Evolutionary conservation across 768 basidiomycete species (phyloP).

Genomic region (Tephrocybe rancida): DNA sequence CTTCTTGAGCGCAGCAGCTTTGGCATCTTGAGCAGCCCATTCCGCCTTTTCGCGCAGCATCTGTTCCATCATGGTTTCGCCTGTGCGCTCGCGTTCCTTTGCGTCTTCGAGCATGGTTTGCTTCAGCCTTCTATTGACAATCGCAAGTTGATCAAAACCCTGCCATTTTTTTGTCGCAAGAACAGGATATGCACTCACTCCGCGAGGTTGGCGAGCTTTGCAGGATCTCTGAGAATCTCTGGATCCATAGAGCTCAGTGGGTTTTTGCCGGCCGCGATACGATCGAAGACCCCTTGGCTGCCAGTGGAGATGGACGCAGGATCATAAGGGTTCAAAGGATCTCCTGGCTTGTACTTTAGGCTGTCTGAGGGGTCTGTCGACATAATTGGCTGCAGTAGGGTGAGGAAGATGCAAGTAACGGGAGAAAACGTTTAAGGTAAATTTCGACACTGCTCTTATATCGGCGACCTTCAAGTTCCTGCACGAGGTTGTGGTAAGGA

Average conservation of each 20-base stretch:
- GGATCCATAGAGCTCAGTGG: neutral
- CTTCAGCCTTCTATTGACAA: neutral
- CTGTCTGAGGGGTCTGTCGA: neutral
- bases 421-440: too few species aligned
- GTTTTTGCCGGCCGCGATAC: neutral
- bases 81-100: constrained; percentile 1
- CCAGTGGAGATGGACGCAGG: constrained; percentile 2
- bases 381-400: too few species aligned
- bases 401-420: too few species aligned
- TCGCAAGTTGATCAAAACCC: too few species aligned
- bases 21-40: constrained; percentile 1
- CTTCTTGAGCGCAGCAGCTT: neutral
- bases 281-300: neutral
- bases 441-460: too few species aligned
- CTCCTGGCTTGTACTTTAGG: constrained; percentile 4
- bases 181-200: neutral
- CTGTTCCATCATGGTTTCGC: neutral
- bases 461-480: too few species aligned
- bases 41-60: neutral
- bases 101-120: neutral
- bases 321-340: constrained; percentile 11
- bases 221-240: neutral
- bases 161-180: too few species aligned
- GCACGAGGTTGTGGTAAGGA: too few species aligned
- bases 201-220: neutral